Base-by-base conservation (phyloP, 495 filamentous ascomycete species). In the Penicillium lagena region DNA sequence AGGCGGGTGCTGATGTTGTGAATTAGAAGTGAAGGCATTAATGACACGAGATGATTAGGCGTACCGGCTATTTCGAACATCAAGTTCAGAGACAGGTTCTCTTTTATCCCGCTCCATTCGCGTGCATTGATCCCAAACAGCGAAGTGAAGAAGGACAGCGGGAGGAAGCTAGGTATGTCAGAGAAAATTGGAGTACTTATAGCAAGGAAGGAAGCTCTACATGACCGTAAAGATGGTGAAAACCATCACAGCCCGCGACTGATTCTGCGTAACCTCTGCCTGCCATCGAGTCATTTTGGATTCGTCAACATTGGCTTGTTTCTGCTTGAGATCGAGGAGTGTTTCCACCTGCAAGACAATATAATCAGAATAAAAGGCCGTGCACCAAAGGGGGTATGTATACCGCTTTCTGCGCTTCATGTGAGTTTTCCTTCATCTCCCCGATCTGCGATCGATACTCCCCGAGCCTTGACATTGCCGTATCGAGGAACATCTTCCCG, bases 141-240 rank as follows among this genome's bases (percentile, higher is more conserved):
- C 7, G 77, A 77, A 0, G 81, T 83, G 57, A 85, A 84, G 63
- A 85, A 85, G 13, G 74, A 79, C 4, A 84, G 60, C 0, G 81
- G 81, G 9, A 85, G 60, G 56, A 84, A 84, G 15, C 64, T 70
- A 13, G 8, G 1, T 14, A 46, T 2, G 11, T 61, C 29, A 47
- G 46, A 11, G 51, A 11, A 62, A 59, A 15, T 58, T 61, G 65
- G 63, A 71, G 51, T 73, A 22, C 22, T 22, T 6, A 22, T 22
- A 22, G 4, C 22, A 22, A 22, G 22, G 4, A 22, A 22, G 22
- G 22, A 22, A 22, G 22, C 78, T 62, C 56, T 76, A 83, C 48
- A 84, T 77, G 45, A 85, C 78, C 15, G 78, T 83, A 58, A 84
- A 82, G 9, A 79, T 79, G 12, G 80, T 86, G 54, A 86, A 85